Evolutionary conservation across 2,329 filamentous ascomycete species (phyloP), one percentile per base, ranked within the genome.

Genomic region (Aspergillus luchuensis): DNA sequence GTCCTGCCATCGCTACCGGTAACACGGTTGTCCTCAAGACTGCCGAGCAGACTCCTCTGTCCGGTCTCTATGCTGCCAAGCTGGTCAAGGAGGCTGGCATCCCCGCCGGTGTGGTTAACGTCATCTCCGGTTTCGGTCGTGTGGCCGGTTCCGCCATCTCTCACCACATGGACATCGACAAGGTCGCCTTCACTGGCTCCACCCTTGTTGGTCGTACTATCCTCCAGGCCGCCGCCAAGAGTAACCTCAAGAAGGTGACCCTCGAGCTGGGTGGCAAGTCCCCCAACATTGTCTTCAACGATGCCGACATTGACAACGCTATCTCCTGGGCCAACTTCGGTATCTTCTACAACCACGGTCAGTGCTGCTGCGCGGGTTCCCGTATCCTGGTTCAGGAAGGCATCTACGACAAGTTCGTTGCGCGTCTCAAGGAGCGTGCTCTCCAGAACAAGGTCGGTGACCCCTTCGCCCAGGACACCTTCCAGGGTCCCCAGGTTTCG

Each of bases 401-500:
- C 36, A 68, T 69, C 60, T 64, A 69, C 58, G 67, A 69, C 61
- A 68, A 69, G 63, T 94, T 94, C 79, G 78, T 95, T 56, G 81
- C 83, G 68, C 84, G 86, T 54, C 94, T 94, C 86, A 92, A 90
- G 87, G 84, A 86, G 81, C 87, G 91, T 58, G 89, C 90, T 51
- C 70, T 80, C 68, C 73, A 84, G 79, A 94, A 93, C 84, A 84
- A 87, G 71, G 88, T 94, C 69, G 91, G 91, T 68, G 89, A 95
- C 81, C 91, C 91, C 65, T 93, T 93, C 84, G 79, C 85, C 69
- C 74, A 84, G 69, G 84, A 89, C 64, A 93, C 90, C 66, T 94
- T 93, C 89, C 91, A 94, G 80, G 91, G 91, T 53, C 91, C 91
- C 39, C 91, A 93, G 80, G 88, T 94, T 72, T 91, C 88, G 66